phyloP scores from a whole-genome alignment of 75 land plant species.

The Pinus taeda region DNA sequence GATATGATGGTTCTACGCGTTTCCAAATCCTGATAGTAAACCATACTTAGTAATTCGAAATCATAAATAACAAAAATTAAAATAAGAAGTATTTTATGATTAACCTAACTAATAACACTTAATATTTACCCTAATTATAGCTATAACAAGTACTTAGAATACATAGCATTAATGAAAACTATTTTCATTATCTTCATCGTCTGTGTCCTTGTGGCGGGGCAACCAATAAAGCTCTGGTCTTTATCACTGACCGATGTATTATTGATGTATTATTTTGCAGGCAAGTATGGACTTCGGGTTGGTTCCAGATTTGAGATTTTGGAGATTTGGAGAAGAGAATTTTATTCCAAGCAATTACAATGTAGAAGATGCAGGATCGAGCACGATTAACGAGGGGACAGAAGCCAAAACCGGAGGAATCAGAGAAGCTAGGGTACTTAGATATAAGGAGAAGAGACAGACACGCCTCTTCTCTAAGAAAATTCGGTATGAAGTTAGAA shows the following conservation, averaged over 20 bases:
- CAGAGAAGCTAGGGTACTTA: conserved; percentile 51
- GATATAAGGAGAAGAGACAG: conserved; percentile 64
- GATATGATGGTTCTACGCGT: too few species aligned
- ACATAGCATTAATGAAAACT: background rate
- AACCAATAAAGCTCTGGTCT: background rate
- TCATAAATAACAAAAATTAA: too few species aligned
- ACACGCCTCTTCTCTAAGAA: conserved; percentile 55
- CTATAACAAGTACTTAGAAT: too few species aligned
- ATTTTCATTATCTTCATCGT: background rate
- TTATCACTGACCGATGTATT: background rate
- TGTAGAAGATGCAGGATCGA: background rate
- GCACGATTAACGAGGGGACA: background rate
- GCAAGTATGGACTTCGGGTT: conserved; percentile 17
- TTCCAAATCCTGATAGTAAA: too few species aligned
- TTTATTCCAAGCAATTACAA: background rate
- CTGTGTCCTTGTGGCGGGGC: background rate
- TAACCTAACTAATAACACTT: too few species aligned
- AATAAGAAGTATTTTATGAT: too few species aligned
- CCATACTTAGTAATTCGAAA: too few species aligned
- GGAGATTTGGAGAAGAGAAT: conserved; percentile 8
- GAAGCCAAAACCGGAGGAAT: conserved; percentile 7
- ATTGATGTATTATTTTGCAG: conserved; percentile 4
- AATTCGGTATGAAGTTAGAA: conserved; percentile 56
- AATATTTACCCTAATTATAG: too few species aligned
- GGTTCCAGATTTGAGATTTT: conserved; percentile 18